Evolutionary conservation across 2,329 filamentous ascomycete species (phyloP).

Genomic region (Colletotrichum sp.): DNA sequence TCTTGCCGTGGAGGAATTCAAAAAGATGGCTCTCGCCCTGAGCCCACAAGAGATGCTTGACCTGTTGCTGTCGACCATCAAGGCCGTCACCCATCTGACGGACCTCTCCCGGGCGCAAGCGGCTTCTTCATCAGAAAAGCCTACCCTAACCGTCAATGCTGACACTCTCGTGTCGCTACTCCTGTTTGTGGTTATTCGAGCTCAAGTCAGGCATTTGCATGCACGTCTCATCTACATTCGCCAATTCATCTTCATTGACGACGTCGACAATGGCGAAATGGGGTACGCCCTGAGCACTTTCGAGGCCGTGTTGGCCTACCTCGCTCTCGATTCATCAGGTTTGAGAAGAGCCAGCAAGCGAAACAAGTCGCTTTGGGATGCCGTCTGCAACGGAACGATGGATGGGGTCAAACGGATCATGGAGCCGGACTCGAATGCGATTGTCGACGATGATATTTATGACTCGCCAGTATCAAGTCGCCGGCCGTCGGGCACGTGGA

Average conservation of each 20-base stretch:
- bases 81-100: conserved; percentile 76
- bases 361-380: conserved; percentile 89
- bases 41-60: conserved; percentile 92
- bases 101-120: conserved; percentile 51
- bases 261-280: conserved; percentile 95
- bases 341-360: conserved; percentile 84
- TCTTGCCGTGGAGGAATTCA: conserved; percentile 86
- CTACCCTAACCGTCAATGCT: conserved; percentile 72
- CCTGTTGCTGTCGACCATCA: conserved; percentile 79
- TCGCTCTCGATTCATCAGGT: conserved; percentile 80
- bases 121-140: conserved; percentile 52
- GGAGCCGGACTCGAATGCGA: conserved; percentile 67
- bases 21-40: conserved; percentile 77
- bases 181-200: conserved; percentile 89
- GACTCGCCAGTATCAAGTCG: conserved; percentile 42
- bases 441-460: conserved; percentile 51
- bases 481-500: conserved; percentile 53
- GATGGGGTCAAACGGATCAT: conserved; percentile 78
- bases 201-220: conserved; percentile 85
- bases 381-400: conserved; percentile 78
- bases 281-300: conserved; percentile 96
- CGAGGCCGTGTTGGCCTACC: conserved; percentile 90
- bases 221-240: conserved; percentile 93
- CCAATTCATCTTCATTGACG: conserved; percentile 96
- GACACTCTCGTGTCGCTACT: conserved; percentile 93